Base-by-base conservation (phyloP, 306 rosid species). In the Prosopis cineraria region DNA sequence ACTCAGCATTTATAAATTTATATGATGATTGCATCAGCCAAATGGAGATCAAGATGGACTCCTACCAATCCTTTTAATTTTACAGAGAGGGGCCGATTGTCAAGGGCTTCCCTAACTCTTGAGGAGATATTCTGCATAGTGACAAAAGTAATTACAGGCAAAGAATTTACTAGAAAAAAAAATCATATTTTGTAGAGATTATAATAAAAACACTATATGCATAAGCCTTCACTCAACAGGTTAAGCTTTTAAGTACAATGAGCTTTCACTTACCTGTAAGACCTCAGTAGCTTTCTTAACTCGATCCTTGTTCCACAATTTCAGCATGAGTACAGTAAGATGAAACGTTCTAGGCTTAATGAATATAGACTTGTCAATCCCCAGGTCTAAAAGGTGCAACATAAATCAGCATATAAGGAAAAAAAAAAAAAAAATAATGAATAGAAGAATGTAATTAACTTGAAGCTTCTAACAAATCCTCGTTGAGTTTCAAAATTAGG, bases 301-400 rank as follows among this genome's bases (percentile, higher is more conserved):
- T 55, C 96, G 87, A 74, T 87, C 90, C 83, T 91, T 87, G 90
- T 93, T 93, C 99, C 99, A 95, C 83, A 95, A 84, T 84, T 95
- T 95, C 81, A 95, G 84, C 98, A 95, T 93, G 71, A 95, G 92
- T 76, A 95, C 94, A 43, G 97, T 95, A 27, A 92, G 86, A 76
- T 95, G 97, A 81, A 95, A 93, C 3, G 97, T 95, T 89, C 85
- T 85, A 19, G 96, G 99, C 75, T 91, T 91, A 67, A 89, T 91
- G 86, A 95, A 93, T 79, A 88, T 81, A 48, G 99, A 95, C 81
- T 86, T 88, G 66, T 95, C 96, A 68, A 95, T 88, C 74, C 96
- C 93, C 84, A 84, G 68, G 68, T 80, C 98, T 84, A 84, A 64
- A 80, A 72, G 55, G 74, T 70, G 78, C 66, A 68, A 84, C 63